Evolutionary conservation across 2,329 filamentous ascomycete species (phyloP), one percentile per base, ranked within the genome.

Genomic region (Ophiostoma ips): DNA sequence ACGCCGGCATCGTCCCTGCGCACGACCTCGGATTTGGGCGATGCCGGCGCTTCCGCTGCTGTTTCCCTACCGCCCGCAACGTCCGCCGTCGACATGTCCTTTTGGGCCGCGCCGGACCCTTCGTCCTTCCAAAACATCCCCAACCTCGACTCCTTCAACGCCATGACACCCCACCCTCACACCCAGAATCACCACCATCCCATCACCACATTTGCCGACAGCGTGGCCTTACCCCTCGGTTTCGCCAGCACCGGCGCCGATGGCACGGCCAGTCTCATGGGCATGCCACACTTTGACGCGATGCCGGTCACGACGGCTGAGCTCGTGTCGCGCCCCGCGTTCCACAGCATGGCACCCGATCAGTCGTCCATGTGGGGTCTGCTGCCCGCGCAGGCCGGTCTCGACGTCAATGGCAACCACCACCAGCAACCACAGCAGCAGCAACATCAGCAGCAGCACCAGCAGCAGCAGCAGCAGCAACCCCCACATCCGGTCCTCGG

Each of bases 311-410:
- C 47, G 12, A 38, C 50, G 5, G 18, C 48, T 2, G 44, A 49
- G 3, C 43, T 52, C 15, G 48, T 49, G 35, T 35, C 50, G 15
- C 50, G 52, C 30, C 50, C 50, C 1, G 50, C 50, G 16, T 54
- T 52, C 24, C 37, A 54, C 50, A 28, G 35, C 45, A 49, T 54
- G 40, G 1, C 48, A 8, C 44, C 47, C 4, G 50, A 54, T 7
- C 46, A 46, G 19, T n/a, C 44, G 12, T 33, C 50, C 2, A 8
- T 50, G 15, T 54, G 50, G 50, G 31, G 30, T 16, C 36, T 50
- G 34, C 12, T 54, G 13, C 50, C 38, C 13, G n/a, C 36, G 7
- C 50, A 38, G 12, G 31, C 46, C 2, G 34, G n/a, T 15, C 45
- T 51, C n/a, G 46, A 51, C 24, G 38, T 47, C 18, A 21, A 31